Conservation (phyloP, 2,329 filamentous ascomycete species). For the Talaromyces sp. region DNA sequence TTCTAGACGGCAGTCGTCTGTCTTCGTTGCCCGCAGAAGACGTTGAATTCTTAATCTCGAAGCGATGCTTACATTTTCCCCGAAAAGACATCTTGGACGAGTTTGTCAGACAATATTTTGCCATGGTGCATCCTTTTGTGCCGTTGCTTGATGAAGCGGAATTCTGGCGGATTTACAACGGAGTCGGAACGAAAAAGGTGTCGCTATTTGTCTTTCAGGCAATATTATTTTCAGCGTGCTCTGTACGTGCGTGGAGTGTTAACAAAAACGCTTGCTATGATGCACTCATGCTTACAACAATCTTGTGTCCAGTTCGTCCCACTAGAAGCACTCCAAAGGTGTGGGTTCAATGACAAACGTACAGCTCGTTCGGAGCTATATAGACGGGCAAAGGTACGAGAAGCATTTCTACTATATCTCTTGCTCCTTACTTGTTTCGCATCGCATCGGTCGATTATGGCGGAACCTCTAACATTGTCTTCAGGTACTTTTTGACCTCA, state of each 20-base stretch:
- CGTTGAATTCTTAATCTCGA: not conserved
- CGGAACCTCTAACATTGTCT: not conserved
- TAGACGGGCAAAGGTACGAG: not conserved
- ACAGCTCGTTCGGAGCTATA: not conserved
- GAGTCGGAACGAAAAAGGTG: not conserved
- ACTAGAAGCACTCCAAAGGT: not conserved
- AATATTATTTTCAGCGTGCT: not conserved
- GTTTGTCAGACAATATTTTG: conserved; percentile 45
- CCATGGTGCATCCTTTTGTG: conserved; percentile 31
- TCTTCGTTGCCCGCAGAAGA: not conserved
- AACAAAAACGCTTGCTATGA: not conserved
- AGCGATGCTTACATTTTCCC: not conserved
- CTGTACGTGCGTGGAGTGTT: not conserved
- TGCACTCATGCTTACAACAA: not conserved
- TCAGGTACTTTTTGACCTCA: not conserved
- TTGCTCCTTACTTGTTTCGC: not conserved
- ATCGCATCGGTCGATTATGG: not conserved
- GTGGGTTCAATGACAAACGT: not conserved
- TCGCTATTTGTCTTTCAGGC: not conserved
- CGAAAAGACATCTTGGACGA: not conserved
- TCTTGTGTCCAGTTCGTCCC: not conserved
- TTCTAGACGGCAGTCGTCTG: not conserved
- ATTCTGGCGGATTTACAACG: conserved; percentile 40
- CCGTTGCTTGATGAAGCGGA: conserved; percentile 43
- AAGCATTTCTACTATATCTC: not conserved